Evolutionary conservation across 2,329 filamentous ascomycete genomes (phyloP).

Genomic region (Fusarium praegraminearum): DNA sequence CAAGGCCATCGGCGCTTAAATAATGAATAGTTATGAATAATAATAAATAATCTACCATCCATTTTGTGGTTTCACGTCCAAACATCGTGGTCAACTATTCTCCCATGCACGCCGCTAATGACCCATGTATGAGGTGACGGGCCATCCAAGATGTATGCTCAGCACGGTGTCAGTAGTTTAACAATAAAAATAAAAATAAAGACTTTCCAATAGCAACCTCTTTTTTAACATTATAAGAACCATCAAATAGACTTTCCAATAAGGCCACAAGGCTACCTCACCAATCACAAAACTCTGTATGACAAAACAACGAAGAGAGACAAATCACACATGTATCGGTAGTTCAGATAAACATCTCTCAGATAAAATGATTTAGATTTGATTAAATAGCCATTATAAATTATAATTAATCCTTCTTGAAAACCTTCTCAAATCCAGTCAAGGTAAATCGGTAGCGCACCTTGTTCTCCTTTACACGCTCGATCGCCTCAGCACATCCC

Average conservation of each 20-base stretch:
- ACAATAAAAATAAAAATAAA: no score
- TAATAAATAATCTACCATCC: not conserved
- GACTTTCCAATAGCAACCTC: no score
- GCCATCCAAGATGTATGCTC: no score
- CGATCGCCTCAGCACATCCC: constrained; percentile 76
- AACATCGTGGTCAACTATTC: not conserved
- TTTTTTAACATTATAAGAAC: no score
- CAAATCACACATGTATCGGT: no score
- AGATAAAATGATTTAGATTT: not conserved
- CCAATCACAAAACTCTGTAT: no score
- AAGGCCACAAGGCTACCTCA: no score
- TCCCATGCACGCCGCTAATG: not conserved
- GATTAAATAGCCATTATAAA: not conserved
- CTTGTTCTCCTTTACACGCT: constrained; percentile 76
- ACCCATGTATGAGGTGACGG: not conserved
- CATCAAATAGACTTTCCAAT: no score
- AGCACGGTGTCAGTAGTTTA: no score
- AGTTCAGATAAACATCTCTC: not conserved
- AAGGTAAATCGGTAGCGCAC: constrained; percentile 80
- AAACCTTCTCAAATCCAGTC: constrained; percentile 74
- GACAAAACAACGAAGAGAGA: no score
- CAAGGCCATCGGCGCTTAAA: constrained; percentile 56
- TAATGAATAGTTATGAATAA: constrained; percentile 13
- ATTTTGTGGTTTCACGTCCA: not conserved
- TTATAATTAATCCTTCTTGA: constrained; percentile 50